Conservation (phyloP, 2,329 filamentous ascomycete genomes). For the Lecanosticta acicola region DNA sequence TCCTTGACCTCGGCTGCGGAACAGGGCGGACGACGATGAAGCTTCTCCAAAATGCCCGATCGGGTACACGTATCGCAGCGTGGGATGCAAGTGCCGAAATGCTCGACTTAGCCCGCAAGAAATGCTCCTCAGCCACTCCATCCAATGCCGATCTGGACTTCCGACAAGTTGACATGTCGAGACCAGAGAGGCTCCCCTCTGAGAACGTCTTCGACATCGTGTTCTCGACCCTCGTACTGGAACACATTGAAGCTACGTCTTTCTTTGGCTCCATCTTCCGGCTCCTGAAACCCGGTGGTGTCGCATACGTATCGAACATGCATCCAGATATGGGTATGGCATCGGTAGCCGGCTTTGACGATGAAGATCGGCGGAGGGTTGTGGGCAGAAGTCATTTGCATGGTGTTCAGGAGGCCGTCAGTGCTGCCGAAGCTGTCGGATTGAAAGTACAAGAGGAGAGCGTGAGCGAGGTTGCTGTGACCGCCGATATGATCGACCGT, state of each 20-base stretch:
- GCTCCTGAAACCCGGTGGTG: slow-evolving; percentile 43
- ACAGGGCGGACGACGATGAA: slow-evolving; percentile 59
- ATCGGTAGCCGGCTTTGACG: slow-evolving; percentile 58
- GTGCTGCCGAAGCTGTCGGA: slow-evolving; percentile 38
- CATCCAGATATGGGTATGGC: slow-evolving; percentile 57
- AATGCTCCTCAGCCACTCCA: slow-evolving; percentile 6
- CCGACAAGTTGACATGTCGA: slow-evolving; percentile 5
- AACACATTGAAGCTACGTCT: slow-evolving; percentile 52
- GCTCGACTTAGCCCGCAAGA: slow-evolving; percentile 39
- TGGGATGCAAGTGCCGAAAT: slow-evolving; percentile 16
- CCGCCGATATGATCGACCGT: slow-evolving; percentile 27
- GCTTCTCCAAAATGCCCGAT: slow-evolving; percentile 34
- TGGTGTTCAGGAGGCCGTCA: slow-evolving; percentile 47
- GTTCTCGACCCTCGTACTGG: slow-evolving; percentile 58
- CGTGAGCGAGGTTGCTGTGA: slow-evolving; percentile 30
- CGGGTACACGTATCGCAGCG: slow-evolving; percentile 25
- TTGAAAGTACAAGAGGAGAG: slow-evolving; percentile 26
- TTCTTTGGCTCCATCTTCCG: slow-evolving; percentile 47
- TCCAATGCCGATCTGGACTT: slow-evolving; percentile 1
- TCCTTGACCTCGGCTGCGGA: slow-evolving; percentile 61
- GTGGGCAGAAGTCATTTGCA: slow-evolving; percentile 56
- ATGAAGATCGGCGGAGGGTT: slow-evolving; percentile 52
- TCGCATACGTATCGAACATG: slow-evolving; percentile 62
- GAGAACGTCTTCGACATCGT: slow-evolving; percentile 28
- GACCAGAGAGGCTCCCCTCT: background rate